Evolutionary conservation across 140 eudicot genomes (phyloP).

Genomic region (Stevia rebaudiana): DNA sequence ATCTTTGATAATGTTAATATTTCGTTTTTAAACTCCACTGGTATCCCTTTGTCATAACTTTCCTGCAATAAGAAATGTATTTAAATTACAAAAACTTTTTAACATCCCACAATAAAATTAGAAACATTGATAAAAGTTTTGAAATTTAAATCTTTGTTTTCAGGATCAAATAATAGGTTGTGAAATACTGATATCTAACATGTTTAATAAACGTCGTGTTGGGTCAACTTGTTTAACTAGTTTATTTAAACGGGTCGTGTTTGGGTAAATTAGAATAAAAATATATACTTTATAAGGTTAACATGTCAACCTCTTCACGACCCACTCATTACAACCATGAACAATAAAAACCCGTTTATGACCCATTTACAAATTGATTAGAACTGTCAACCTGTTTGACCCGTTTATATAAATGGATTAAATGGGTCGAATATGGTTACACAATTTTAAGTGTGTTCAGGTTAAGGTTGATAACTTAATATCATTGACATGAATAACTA

Average conservation of each 20-base stretch:
- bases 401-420: not conserved
- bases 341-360: not conserved
- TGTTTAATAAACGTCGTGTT: not conserved
- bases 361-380: not conserved
- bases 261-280: not conserved
- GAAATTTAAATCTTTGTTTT: not conserved
- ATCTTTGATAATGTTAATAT: slow-evolving; percentile 62
- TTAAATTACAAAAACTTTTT: slow-evolving; percentile 6
- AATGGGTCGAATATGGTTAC: not conserved
- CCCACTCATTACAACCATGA: not conserved
- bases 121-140: not conserved
- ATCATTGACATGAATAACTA: not conserved
- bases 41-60: slow-evolving; percentile 31
- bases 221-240: not conserved
- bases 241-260: not conserved
- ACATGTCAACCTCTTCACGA: not conserved
- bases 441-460: not conserved
- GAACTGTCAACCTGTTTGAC: not conserved
- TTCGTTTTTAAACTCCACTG: slow-evolving; percentile 64
- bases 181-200: not conserved
- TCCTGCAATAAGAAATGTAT: slow-evolving; percentile 36
- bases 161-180: not conserved
- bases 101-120: not conserved
- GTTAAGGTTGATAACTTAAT: not conserved
- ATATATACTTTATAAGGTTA: not conserved